A percentile compares a stretch with the other conserved stretches of the same genome.
These are phyloP conservation scores for Colletotrichum tamarilloi DNA, from an alignment of 2,329 filamentous ascomycete genomes.

Conservation along the genomic window DNA sequence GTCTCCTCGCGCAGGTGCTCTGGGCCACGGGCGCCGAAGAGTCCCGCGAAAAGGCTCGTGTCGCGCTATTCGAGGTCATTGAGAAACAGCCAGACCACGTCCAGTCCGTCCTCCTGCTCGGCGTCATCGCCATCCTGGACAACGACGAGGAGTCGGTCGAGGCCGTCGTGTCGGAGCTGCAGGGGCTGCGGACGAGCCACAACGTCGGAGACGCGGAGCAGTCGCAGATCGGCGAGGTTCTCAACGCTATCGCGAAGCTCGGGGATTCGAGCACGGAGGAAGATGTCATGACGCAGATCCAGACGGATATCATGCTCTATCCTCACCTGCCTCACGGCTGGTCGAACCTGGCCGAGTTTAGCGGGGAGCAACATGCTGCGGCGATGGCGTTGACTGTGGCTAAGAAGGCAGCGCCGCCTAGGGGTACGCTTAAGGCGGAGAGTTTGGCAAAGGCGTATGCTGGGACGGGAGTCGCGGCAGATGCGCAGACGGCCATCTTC, in stretches of 20 bases:
- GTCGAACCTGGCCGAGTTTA: constrained; percentile 75
- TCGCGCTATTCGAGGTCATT: constrained; percentile 83
- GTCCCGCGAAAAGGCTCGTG: constrained; percentile 80
- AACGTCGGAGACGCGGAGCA: constrained; percentile 72
- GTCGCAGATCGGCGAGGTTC: constrained; percentile 76
- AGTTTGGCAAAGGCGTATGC: constrained; percentile 81
- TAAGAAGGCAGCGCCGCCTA: constrained; percentile 76
- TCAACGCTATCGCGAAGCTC: constrained; percentile 78
- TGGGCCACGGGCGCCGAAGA: constrained; percentile 88
- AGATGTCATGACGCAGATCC: constrained; percentile 71
- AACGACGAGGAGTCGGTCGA: constrained; percentile 82
- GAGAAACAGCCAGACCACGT: constrained; percentile 81
- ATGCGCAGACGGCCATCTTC: constrained; percentile 82
- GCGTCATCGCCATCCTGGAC: constrained; percentile 85
- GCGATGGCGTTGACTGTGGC: constrained; percentile 89
- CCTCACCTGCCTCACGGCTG: constrained; percentile 85
- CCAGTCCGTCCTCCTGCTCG: constrained; percentile 82
- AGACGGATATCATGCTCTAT: constrained; percentile 82
- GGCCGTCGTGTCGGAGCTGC: constrained; percentile 83
- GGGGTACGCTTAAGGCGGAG: constrained; percentile 73
- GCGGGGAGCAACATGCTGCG: constrained; percentile 65
- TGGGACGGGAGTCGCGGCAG: constrained; percentile 75
- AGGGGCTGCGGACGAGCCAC: constrained; percentile 75
- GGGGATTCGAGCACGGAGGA: constrained; percentile 59
- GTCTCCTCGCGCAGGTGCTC: constrained; percentile 88